phyloP scores from a whole-genome alignment of 495 filamentous ascomycete genomes.

The Chaetomium fimeti region DNA sequence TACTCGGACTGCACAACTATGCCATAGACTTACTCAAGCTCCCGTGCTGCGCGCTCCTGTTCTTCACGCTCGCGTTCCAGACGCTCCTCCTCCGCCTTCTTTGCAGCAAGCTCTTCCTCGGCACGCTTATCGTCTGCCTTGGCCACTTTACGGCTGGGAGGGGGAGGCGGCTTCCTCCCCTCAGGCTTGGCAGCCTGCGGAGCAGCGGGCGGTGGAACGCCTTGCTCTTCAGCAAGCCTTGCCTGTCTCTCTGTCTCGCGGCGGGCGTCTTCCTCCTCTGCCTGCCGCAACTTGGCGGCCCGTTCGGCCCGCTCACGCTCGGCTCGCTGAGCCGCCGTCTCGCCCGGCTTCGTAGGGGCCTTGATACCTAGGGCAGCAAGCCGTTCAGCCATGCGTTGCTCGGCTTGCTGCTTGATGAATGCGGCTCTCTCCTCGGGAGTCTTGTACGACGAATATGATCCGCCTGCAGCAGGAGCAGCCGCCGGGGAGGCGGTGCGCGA shows the following conservation, averaged over 20 bases:
- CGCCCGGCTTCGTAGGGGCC: slow-evolving; percentile 65
- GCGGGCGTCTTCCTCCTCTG: slow-evolving; percentile 92
- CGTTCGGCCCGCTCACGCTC: slow-evolving; percentile 87
- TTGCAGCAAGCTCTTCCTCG: slow-evolving; percentile 55
- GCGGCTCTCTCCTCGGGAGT: slow-evolving; percentile 91
- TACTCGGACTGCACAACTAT: neutral
- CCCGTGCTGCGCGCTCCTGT: slow-evolving; percentile 69
- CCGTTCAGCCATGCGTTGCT: slow-evolving; percentile 96
- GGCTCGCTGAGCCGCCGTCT: slow-evolving; percentile 76
- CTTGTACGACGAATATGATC: slow-evolving; percentile 75
- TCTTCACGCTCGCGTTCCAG: slow-evolving; percentile 69
- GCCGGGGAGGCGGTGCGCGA: slow-evolving; percentile 49
- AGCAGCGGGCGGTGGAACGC: slow-evolving; percentile 55
- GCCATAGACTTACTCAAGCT: slow-evolving; percentile 73
- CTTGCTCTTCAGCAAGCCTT: slow-evolving; percentile 78
- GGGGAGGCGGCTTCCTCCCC: slow-evolving; percentile 80
- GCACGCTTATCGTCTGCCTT: slow-evolving; percentile 52
- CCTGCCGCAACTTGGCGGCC: slow-evolving; percentile 79
- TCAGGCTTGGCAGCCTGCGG: slow-evolving; percentile 49
- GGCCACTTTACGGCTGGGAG: slow-evolving; percentile 72
- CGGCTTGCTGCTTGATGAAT: slow-evolving; percentile 94
- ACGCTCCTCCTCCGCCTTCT: slow-evolving; percentile 53
- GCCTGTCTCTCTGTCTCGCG: slow-evolving; percentile 85
- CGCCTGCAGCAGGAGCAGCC: slow-evolving; percentile 42
- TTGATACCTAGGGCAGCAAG: slow-evolving; percentile 92